Evolutionary conservation across 2,329 filamentous ascomycete species (phyloP).

Genomic region (Cercospora janseana): DNA sequence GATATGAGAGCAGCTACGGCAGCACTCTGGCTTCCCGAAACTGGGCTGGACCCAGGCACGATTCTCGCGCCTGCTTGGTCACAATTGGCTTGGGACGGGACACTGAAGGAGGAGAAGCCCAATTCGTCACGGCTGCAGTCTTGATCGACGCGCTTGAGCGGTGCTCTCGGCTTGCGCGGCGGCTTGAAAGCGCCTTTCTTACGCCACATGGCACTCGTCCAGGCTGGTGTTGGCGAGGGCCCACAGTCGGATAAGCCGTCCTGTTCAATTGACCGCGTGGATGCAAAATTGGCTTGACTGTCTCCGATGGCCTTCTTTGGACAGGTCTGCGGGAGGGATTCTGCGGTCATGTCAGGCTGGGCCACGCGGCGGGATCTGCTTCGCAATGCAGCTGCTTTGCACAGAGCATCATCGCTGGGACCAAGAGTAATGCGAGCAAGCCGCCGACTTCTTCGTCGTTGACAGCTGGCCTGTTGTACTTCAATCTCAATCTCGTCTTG

Average conservation of each 20-base stretch:
- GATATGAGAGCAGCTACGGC: neutral
- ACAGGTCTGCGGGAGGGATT: slow-evolving; percentile 20
- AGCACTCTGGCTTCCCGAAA: too few relatives aligned
- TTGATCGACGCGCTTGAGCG: slow-evolving; percentile 22
- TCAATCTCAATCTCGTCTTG: slow-evolving; percentile 15
- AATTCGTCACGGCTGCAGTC: slow-evolving; percentile 29
- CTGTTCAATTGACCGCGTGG: neutral
- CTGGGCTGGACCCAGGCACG: too few relatives aligned
- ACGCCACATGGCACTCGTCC: slow-evolving; percentile 29
- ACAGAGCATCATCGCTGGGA: slow-evolving; percentile 25
- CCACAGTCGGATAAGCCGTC: slow-evolving; percentile 22
- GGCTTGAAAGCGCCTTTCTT: slow-evolving; percentile 21
- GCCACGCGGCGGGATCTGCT: slow-evolving; percentile 8
- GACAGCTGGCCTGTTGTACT: slow-evolving; percentile 24
- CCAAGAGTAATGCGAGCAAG: slow-evolving; percentile 16
- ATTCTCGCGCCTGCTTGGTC: too few relatives aligned
- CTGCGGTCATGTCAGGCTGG: neutral
- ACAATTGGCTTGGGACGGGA: slow-evolving; percentile 20
- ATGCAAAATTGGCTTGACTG: slow-evolving; percentile 10
- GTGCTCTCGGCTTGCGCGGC: slow-evolving; percentile 12
- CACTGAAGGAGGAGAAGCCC: slow-evolving; percentile 23
- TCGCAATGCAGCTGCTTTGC: slow-evolving; percentile 21
- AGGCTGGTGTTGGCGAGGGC: slow-evolving; percentile 27
- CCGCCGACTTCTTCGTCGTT: slow-evolving; percentile 16
- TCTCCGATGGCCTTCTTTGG: slow-evolving; percentile 19